Evolutionary conservation across 345 rosid species (phyloP).

Genomic region (Streptanthus diversifolius): DNA sequence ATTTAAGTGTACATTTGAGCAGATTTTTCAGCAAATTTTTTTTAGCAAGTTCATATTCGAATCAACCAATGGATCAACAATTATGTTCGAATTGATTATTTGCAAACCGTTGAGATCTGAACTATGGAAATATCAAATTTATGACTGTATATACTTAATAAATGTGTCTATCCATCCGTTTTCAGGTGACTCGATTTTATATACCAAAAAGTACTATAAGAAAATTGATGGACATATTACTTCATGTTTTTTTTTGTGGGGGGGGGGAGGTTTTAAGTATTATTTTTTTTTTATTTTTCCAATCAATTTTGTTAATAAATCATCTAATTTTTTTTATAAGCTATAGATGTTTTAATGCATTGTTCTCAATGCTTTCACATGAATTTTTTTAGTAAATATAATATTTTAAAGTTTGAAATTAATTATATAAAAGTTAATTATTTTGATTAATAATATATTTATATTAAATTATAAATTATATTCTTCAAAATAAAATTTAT

Average conservation of each 20-base stretch:
- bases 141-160: not conserved
- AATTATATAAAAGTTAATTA: no score
- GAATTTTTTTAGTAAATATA: no score
- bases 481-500: no score
- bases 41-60: not conserved
- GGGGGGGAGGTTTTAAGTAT: not conserved
- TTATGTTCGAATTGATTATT: not conserved
- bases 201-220: not conserved
- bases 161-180: not conserved
- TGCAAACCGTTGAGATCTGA: not conserved
- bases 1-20: slow-evolving; percentile 17
- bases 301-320: no score
- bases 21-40: not conserved
- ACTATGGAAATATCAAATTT: not conserved
- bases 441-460: no score
- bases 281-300: no score
- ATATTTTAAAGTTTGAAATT: no score
- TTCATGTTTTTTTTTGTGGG: not conserved
- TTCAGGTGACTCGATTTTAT: not conserved
- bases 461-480: no score
- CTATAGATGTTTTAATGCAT: no score
- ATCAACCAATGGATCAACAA: not conserved
- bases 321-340: no score
- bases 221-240: not conserved
- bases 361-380: no score